Evolutionary conservation across 2,329 filamentous ascomycete genomes (phyloP), one percentile per base, ranked within the genome.

Genomic region (Purpureocillium takamizusanense): DNA sequence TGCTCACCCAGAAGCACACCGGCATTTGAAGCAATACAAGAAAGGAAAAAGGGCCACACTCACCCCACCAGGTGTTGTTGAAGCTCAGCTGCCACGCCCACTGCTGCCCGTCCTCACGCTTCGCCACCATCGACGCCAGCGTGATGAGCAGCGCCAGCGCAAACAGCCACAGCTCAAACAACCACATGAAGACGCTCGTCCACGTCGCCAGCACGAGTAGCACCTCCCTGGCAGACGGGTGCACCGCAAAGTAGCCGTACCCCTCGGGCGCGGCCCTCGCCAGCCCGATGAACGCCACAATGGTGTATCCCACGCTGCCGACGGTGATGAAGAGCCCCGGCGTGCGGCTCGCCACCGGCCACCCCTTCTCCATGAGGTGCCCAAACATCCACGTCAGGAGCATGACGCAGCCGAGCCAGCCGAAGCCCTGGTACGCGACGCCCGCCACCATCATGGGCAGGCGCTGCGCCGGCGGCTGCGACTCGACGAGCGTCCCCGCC

Each of bases 141-240:
- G 50, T 50, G 1, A 52, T 46, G 11, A 54, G 35, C 1, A 52
- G 37, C 2, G 44, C 50, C 12, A 55, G 50, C 1, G 43, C 43
- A 28, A 53, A 53, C 36, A 54, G 51, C 52, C 51, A 54, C 16
- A 54, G 46, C 0, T 40, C 48, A 4, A 54, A 44, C 11, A 51
- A 50, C 52, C 52, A 54, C 21, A 54, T 50, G 46, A 50, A 54
- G 27, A 54, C 42, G 0, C 47, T 37, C 13, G 45, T 34, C 51
- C 52, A 55, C 3, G 46, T 46, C 3, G 51, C 49, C 35, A 51
- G 2, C 25, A 55, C 42, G 8, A 43, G 47, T 8, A 55, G 43
- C 14, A 54, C 36, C 31, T 54, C 42, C 1, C 36, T 38, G 5
- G 51, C 51, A 38, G 46, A 41, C 12, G 52, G 49, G 11, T 53